Base-by-base conservation (phyloP, 441 rosid genomes). In the Macaranga tanarius region DNA sequence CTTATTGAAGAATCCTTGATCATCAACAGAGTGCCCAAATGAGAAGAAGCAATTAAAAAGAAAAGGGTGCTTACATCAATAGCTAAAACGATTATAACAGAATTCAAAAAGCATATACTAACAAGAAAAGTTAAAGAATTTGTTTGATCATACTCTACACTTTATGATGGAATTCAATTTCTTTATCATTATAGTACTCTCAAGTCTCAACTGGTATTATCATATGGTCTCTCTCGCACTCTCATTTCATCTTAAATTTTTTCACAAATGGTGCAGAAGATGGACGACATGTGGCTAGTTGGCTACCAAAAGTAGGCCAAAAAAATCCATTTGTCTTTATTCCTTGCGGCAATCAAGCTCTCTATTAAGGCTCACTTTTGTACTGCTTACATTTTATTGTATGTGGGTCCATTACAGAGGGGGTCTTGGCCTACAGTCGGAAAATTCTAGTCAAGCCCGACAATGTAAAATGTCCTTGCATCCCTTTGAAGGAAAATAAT, bases 401-500 rank as follows among this genome's bases (percentile, higher is more conserved):
- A 31, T 17, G 57, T 62, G 47, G 60, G 62, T n/a, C 42, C 15
- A 1, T 16, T 11, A 25, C 0, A 22, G 38, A 1, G 2, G 72
- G 72, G 63, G 50, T 50, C 42, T 20, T 70, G 74, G 58, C 60
- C 74, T 65, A 56, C 59, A 42, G 6, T 64, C 13, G 19, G 15
- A 11, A 9, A 60, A 51, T n/a, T n/a, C 7, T 2, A 44, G 78
- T 23, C 62, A 51, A 51, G 62, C 62, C 75, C 62, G 48, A 71
- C 75, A 76, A 9, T 38, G 34, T 2, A 48, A 65, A 48, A 48
- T 40, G 61, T 16, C 34, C 10, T 70, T 57, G 75, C 71, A 64
- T 62, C 28, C 44, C 47, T 69, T 57, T 7, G 65, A 75, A 76
- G 67, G 57, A 25, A 76, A 57, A 57, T 65, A 55, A 68, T 62